Evolutionary conservation across 306 rosid genomes (phyloP).

Genomic region (Trifolium fragiferum): DNA sequence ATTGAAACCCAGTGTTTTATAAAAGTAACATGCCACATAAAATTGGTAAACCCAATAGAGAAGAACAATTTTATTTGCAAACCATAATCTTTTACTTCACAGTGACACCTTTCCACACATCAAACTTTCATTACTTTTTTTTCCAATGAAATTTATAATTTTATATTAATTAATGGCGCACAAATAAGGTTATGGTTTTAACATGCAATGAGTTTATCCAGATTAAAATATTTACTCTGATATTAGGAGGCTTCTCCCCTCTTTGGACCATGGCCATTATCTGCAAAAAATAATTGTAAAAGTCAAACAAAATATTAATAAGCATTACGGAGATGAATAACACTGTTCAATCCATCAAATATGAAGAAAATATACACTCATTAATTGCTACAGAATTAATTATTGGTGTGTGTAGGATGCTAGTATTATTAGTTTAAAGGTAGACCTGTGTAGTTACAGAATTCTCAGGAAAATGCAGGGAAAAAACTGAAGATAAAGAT

Average conservation of each 20-base stretch:
- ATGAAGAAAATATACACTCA: constrained; percentile 17
- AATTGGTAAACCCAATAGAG: constrained; percentile 23
- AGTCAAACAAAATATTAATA: constrained; percentile 24
- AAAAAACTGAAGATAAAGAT: background rate
- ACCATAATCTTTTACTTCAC: constrained; percentile 27
- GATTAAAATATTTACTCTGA: constrained; percentile 61
- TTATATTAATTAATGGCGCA: constrained; percentile 15
- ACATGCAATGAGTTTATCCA: constrained; percentile 29
- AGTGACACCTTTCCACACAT: constrained; percentile 15
- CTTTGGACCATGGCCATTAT: constrained; percentile 91
- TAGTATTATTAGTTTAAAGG: no score
- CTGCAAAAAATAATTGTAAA: constrained; percentile 55
- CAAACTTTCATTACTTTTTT: constrained; percentile 9
- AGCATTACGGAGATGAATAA: constrained; percentile 21
- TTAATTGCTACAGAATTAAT: constrained; percentile 6
- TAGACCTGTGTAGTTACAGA: constrained; percentile 6
- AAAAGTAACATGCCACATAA: constrained; percentile 34
- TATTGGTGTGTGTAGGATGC: no score
- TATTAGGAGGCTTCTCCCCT: constrained; percentile 88
- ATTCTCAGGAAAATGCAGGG: constrained; percentile 7
- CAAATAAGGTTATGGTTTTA: constrained; percentile 25
- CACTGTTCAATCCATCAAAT: constrained; percentile 29
- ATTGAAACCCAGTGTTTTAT: constrained; percentile 42
- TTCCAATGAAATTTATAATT: background rate
- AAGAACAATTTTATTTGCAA: constrained; percentile 19